These are phyloP conservation scores for Chaetoscypha palmicola DNA, from an alignment of 2,329 filamentous ascomycete genomes.

Conservation along the genomic window DNA sequence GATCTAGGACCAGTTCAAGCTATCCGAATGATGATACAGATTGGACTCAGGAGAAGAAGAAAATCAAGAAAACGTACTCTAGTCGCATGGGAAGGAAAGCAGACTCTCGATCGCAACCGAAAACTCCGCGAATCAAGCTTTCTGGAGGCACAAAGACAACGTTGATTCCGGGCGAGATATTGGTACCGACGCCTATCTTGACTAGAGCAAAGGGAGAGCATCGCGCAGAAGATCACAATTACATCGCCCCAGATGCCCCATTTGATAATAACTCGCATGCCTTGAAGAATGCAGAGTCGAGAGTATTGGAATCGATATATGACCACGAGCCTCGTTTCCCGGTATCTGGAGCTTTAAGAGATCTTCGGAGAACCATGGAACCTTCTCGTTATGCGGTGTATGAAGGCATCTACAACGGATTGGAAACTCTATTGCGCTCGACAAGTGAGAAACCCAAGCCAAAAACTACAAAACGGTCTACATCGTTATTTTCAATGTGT, in stretches of 20 bases:
- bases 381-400: constrained; percentile 33
- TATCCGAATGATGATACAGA: constrained; percentile 15
- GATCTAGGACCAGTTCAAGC: neutral
- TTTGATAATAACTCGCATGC: too few species aligned
- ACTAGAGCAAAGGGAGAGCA: constrained; percentile 21
- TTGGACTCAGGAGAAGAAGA: constrained; percentile 22
- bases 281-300: too few species aligned
- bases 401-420: constrained; percentile 39
- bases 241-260: too few species aligned
- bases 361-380: constrained; percentile 30
- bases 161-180: constrained; percentile 25
- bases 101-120: neutral
- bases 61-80: constrained; percentile 28
- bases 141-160: constrained; percentile 11
- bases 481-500: constrained; percentile 43
- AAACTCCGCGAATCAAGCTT: constrained; percentile 4
- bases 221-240: too few species aligned
- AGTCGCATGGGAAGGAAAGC: constrained; percentile 11
- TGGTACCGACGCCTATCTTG: constrained; percentile 29
- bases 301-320: too few species aligned
- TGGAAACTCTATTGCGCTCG: constrained; percentile 39
- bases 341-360: constrained; percentile 29
- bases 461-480: constrained; percentile 25
- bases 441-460: constrained; percentile 29
- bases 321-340: constrained; percentile 14